Evolutionary conservation across 306 rosid genomes (phyloP), one percentile per base, ranked within the genome.

Genomic region (Chamaecrista fasciculata): DNA sequence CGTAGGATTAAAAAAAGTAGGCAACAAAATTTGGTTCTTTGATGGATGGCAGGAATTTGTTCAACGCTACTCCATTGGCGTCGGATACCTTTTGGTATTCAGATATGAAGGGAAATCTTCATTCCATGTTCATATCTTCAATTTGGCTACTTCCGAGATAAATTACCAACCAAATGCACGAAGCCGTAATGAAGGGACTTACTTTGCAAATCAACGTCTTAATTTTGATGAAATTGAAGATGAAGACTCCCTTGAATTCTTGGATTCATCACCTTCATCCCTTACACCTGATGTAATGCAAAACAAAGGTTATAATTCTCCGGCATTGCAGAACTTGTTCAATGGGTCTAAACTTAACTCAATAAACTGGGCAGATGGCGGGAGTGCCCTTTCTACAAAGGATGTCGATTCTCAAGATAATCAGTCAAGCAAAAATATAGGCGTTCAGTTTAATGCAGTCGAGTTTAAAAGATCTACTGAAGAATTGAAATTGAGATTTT

Each of bases 21-120:
- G 89, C 66, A 89, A 84, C 73, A 87, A 80, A 59, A 53, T 70
- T 78, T 95, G 97, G 88, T 80, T 95, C 42, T 56, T 72, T 14
- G 86, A 91, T 67, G 97, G 96, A 29, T 95, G 99, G 99, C 84
- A 82, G 50, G 96, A 86, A 15, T 95, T 95, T 71, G 68, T 81
- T 68, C 91, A 87, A 43, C 83, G 74, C 71, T 87, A 89, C 76
- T 77, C 91, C 36, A 80, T 95, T 36, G 79, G 86, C 26, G 79
- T 73, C 42, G 97, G 99, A 64, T 84, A 84, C 87, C 71, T 95
- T 46, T 71, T 95, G 68, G 70, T 84, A 49, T 95, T 95, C 88
- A 83, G 85, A 89, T 91, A 85, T 1, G 88, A 85, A 76, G 96
- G 99, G 49, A 86, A 76, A 79, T 85, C 99, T 0, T 37, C 86